Percentiles rank a stretch among this genome's conserved stretches.
Conservation (phyloP, 2,329 filamentous ascomycete genomes). For the Aspergillus chevalieri region DNA sequence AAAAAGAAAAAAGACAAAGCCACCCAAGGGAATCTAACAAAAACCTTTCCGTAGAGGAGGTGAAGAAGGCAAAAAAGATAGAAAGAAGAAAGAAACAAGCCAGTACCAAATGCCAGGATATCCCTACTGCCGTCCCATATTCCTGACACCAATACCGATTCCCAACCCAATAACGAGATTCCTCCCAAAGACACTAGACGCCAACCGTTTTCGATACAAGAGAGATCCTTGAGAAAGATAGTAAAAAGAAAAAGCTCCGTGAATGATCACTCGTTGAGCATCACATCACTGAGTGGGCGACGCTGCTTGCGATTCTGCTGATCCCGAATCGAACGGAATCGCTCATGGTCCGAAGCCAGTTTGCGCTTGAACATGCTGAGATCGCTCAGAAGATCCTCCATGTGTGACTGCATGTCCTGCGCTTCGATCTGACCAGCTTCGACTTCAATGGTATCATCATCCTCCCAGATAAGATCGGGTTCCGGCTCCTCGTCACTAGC, state of each 20-base stretch:
- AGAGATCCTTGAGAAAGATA: conserved; percentile 10
- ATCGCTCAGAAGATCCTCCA: conserved; percentile 77
- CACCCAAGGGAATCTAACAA: not conserved
- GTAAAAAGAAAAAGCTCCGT: conserved; percentile 2
- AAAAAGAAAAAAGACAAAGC: conserved; percentile 5
- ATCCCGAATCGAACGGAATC: conserved; percentile 28
- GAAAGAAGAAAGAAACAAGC: conserved; percentile 1
- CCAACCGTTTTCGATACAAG: conserved; percentile 4
- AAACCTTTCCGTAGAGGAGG: not conserved
- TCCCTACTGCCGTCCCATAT: conserved; percentile 1
- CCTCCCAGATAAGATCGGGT: conserved; percentile 39
- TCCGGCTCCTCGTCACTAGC: conserved; percentile 25
- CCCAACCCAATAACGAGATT: not conserved
- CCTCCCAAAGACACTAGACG: not conserved
- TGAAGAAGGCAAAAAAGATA: not conserved
- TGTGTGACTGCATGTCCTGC: conserved; percentile 69
- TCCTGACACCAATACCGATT: conserved; percentile 1
- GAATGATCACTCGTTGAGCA: conserved; percentile 21
- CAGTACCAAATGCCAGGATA: conserved; percentile 2
- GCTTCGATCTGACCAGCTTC: conserved; percentile 41
- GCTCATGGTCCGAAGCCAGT: conserved; percentile 65
- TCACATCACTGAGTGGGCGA: conserved; percentile 25
- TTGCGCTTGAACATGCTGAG: conserved; percentile 75
- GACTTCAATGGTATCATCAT: conserved; percentile 49
- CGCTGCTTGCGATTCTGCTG: conserved; percentile 21